phyloP scores from a whole-genome alignment of 345 rosid genomes.

The Arabidopsis suecica region DNA sequence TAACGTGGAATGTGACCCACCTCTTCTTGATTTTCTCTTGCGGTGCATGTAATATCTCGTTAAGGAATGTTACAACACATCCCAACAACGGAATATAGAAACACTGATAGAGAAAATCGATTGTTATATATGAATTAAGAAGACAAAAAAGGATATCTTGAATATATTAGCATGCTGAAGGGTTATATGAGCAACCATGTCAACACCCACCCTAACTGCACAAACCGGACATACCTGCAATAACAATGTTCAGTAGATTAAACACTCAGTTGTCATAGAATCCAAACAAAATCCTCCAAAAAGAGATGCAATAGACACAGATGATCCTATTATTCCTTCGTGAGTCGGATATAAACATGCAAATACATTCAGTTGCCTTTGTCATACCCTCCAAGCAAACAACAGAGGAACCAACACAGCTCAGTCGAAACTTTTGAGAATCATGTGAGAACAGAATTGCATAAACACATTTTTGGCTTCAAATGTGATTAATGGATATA shows the following conservation, averaged over 20 bases:
- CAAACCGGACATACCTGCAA: conserved; percentile 96
- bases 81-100: not conserved
- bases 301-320: not conserved
- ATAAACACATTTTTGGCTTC: not conserved
- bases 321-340: not conserved
- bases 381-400: not conserved
- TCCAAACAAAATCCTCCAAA: not conserved
- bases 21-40: conserved; percentile 84
- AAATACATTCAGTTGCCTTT: not conserved
- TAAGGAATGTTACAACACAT: conserved; percentile 55
- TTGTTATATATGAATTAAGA: not conserved
- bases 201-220: conserved; percentile 82
- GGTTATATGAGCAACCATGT: conserved; percentile 98
- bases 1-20: conserved; percentile 76
- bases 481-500: not conserved
- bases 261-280: not conserved
- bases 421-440: not conserved
- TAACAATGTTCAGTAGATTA: conserved; percentile 2
- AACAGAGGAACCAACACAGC: conserved; percentile 6
- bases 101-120: not conserved
- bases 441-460: conserved; percentile 1
- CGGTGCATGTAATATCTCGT: conserved; percentile 73
- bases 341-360: not conserved
- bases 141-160: conserved; percentile 76
- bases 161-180: conserved; percentile 86